phyloP scores from a whole-genome alignment of 2,329 filamentous ascomycete species.

The Ambrosiella xylebori region DNA sequence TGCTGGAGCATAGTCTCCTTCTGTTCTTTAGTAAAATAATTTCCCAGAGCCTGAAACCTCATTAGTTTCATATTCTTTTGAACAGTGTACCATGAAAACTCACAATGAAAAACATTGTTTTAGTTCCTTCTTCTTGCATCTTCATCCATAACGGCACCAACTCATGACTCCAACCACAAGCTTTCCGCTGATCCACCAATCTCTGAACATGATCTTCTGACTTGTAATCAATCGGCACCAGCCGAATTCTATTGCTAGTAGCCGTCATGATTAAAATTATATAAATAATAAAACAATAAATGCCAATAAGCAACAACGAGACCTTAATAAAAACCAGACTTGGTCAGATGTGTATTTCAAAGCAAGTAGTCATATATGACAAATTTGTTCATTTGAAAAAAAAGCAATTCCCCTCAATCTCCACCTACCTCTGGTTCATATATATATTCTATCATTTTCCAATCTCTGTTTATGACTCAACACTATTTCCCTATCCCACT shows the following conservation, averaged over 20 bases:
- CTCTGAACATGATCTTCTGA: conserved; percentile 24
- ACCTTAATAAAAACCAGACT: not conserved
- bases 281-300: not conserved
- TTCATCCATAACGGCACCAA: conserved; percentile 22
- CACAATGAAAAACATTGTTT: conserved; percentile 26
- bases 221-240: conserved; percentile 28
- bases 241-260: conserved; percentile 16
- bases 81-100: conserved; percentile 13
- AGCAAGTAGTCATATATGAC: too few species aligned
- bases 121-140: conserved; percentile 20
- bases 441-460: too few species aligned
- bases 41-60: not conserved
- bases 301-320: not conserved
- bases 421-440: too few species aligned
- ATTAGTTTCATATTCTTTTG: not conserved
- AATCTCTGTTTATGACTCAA: too few species aligned
- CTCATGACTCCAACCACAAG: conserved; percentile 28
- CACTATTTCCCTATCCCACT: too few species aligned
- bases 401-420: too few species aligned
- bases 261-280: not conserved
- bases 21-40: conserved; percentile 1
- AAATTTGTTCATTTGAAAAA: not conserved
- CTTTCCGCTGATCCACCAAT: conserved; percentile 26
- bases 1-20: not conserved
- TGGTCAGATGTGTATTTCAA: too few species aligned